Evolutionary conservation across 768 basidiomycete genomes (phyloP), one percentile per base, ranked within the genome.

Genomic region (Cantharellus cinnabarinus): DNA sequence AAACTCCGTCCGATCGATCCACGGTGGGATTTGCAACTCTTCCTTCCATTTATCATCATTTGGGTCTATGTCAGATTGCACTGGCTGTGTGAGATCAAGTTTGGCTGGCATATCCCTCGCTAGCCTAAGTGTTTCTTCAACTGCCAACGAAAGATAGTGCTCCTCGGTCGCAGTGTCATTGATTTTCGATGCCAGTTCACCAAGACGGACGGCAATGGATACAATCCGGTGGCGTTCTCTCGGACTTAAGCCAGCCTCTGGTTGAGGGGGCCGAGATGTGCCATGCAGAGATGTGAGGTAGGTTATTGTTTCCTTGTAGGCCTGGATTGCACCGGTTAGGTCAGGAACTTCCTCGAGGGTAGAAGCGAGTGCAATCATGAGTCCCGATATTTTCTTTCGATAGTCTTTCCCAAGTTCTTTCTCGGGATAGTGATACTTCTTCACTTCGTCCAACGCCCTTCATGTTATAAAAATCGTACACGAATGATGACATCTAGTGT

Each of bases 1-100:
- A 5, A 65, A 10, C n/a, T 65, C 65, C 34, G 60, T 57, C 10
- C 59, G 58, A 3, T 65, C 48, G 2, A 61, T 55, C 64, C 64
- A 65, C 10, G 48, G 34, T 15, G 62, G 64, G 20, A 29, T 29
- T 29, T 29, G 20, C 20, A 29, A 29, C 20, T 29, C 20, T 29
- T 29, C 20, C 20, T 29, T 29, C 20, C 20, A 29, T 29, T 29
- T 29, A 29, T 29, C 20, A 29, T 29, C 20, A 1, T 29, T 29
- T 29, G 20, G 20, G 20, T 29, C 20, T 29, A 29, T 29, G 20
- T 29, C 20, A 29, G 20, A 29, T 29, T 29, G 20, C 20, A 29
- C 20, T 29, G 20, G 20, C 20, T 29, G 20, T 29, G 20, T 29
- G 20, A 29, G 20, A 29, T 29, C 20, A 29, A 29, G 20, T 29